These are phyloP conservation scores for Sporisorium exsertum DNA, from an alignment of 1,284 basidiomycete species.

Conservation along the genomic window DNA sequence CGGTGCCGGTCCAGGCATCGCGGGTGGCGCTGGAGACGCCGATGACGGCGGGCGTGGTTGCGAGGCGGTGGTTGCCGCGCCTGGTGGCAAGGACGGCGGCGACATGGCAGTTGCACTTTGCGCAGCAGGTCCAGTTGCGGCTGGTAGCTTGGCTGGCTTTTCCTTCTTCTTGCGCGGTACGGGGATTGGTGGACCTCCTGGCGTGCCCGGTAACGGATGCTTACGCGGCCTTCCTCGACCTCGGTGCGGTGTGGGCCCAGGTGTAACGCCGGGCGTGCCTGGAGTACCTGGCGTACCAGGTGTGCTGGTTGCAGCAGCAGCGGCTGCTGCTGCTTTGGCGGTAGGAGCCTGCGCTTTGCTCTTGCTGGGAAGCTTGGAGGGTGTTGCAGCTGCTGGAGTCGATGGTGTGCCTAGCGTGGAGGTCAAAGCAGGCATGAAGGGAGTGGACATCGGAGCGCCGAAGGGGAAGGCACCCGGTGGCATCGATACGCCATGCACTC, in stretches of 20 bases:
- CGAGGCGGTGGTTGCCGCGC: constrained; percentile 1
- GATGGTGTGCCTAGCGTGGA: constrained; percentile 26
- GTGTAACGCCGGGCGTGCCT: constrained; percentile 32
- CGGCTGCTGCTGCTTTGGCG: constrained; percentile 11
- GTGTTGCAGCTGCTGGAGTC: constrained; percentile 25
- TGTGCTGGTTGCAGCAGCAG: constrained; percentile 11
- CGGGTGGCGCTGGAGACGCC: constrained; percentile 21
- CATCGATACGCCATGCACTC: constrained; percentile 19
- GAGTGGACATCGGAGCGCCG: constrained; percentile 12
- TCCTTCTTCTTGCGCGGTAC: constrained; percentile 44
- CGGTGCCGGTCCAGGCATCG: constrained; percentile 42
- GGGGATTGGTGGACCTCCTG: constrained; percentile 36
- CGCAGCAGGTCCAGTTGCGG: constrained; percentile 11
- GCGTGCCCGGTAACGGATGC: constrained; percentile 45
- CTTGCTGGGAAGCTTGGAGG: constrained; percentile 27
- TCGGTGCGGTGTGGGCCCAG: constrained; percentile 39
- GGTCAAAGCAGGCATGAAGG: constrained; percentile 11
- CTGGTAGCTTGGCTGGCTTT: constrained; percentile 32
- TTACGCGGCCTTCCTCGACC: constrained; percentile 51
- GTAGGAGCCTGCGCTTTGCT: constrained; percentile 22
- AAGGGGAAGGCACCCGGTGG: constrained; percentile 11
- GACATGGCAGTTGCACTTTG: constrained; percentile 15
- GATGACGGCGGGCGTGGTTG: constrained; percentile 19
- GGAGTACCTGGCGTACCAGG: constrained; percentile 21
- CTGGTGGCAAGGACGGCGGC: constrained; percentile 12